Evolutionary conservation across 2,329 filamentous ascomycete genomes (phyloP).

Genomic region (Fusarium incarnatum): DNA sequence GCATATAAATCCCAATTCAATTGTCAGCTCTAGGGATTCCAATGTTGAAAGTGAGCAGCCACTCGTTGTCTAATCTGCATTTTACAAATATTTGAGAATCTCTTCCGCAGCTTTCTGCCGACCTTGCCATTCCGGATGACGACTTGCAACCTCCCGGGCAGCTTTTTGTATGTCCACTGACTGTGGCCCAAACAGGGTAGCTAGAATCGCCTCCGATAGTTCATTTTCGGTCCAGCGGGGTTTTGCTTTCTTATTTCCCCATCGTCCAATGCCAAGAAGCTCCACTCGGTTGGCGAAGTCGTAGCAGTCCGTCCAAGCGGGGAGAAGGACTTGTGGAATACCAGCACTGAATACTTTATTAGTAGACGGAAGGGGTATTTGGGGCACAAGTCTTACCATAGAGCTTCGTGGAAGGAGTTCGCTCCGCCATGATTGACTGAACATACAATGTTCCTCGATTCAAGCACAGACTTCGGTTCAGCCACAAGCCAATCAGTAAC

Average conservation of each 20-base stretch:
- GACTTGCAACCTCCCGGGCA: not conserved
- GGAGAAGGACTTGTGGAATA: not conserved
- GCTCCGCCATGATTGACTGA: not conserved
- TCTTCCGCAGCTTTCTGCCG: not conserved
- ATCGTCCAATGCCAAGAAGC: not conserved
- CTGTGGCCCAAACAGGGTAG: not conserved
- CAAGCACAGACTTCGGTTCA: not conserved
- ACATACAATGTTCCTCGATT: not conserved
- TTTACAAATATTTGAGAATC: not conserved
- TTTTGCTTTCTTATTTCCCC: not conserved
- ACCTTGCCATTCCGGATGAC: not conserved
- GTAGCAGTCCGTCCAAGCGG: not conserved
- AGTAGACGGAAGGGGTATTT: too few species aligned
- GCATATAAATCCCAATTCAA: too few species aligned
- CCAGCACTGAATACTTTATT: not conserved
- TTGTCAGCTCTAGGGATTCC: too few species aligned
- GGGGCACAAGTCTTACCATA: not conserved
- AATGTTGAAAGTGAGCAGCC: too few species aligned
- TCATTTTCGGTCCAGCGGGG: not conserved
- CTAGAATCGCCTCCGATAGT: fast-evolving
- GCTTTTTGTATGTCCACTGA: not conserved
- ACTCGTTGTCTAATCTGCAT: not conserved
- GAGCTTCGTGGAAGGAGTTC: not conserved
- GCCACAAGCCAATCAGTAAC: not conserved
- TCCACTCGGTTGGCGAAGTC: slow-evolving; percentile 1